Evolutionary conservation across 83 land plant species (phyloP).

Genomic region (Picea engelmannii): DNA sequence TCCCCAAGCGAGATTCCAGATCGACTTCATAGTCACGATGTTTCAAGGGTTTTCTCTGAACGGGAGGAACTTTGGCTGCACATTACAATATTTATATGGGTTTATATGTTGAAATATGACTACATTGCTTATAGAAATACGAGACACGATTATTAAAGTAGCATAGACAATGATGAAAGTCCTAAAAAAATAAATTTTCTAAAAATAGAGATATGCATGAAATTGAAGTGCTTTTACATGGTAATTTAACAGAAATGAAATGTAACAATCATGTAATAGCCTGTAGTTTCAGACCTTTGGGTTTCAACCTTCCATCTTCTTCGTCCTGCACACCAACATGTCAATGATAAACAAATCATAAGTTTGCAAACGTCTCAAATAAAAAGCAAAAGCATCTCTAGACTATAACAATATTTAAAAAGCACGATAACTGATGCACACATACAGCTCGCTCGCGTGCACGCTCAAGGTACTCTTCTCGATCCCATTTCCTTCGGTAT

Average conservation of each 20-base stretch:
- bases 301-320: constrained; percentile 30
- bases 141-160: too few relatives aligned
- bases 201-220: too few relatives aligned
- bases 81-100: too few relatives aligned
- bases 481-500: constrained; percentile 72
- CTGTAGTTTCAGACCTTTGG: constrained; percentile 32
- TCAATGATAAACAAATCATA: too few relatives aligned
- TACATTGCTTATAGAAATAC: too few relatives aligned
- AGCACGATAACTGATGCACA: neutral
- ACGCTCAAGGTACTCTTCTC: constrained; percentile 80
- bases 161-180: too few relatives aligned
- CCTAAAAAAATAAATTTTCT: too few relatives aligned
- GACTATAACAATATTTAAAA: neutral
- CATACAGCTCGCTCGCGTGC: constrained; percentile 73
- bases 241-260: too few relatives aligned
- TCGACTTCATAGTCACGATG: constrained; percentile 95
- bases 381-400: neutral
- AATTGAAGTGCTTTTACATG: too few relatives aligned
- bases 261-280: too few relatives aligned
- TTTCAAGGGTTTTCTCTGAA: constrained; percentile 93
- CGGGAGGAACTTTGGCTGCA: constrained; percentile 76
- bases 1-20: constrained; percentile 90
- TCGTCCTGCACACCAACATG: constrained; percentile 18
- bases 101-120: too few relatives aligned
- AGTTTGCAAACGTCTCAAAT: neutral